Evolutionary conservation across 2,329 filamentous ascomycete species (phyloP).

Genomic region (Diplodia seriata): DNA sequence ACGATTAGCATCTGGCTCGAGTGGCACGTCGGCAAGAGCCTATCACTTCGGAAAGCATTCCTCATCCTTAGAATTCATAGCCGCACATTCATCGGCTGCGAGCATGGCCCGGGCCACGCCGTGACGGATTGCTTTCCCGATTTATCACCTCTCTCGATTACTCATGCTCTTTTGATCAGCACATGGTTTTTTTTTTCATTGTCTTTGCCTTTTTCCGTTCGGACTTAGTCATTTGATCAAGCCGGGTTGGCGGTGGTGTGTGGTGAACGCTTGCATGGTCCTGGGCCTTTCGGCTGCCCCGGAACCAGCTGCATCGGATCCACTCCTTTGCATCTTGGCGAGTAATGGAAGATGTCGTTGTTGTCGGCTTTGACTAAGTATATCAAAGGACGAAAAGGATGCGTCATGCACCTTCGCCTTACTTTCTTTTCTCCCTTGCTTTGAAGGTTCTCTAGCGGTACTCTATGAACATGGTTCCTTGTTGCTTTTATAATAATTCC

Average conservation of each 20-base stretch:
- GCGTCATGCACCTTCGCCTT: background rate
- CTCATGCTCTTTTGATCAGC: background rate
- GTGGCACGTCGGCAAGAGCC: constrained; percentile 19
- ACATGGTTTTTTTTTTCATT: background rate
- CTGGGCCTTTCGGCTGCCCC: background rate
- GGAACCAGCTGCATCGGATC: background rate
- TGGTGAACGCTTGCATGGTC: background rate
- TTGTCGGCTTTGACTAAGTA: background rate
- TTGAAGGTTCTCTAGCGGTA: background rate
- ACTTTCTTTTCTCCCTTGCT: background rate
- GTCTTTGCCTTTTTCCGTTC: background rate
- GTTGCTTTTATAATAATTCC: background rate
- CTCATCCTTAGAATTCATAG: constrained; percentile 17
- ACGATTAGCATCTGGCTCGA: constrained; percentile 12
- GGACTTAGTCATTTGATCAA: background rate
- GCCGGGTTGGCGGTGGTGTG: background rate
- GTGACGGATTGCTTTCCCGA: constrained; percentile 17
- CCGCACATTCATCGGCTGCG: constrained; percentile 24
- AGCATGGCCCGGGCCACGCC: constrained; percentile 12
- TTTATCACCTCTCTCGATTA: constrained; percentile 13
- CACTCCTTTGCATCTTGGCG: background rate
- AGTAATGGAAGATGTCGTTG: background rate
- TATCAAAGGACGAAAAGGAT: background rate
- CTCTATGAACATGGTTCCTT: background rate
- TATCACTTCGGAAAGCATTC: constrained; percentile 23